Conservation (phyloP, 805 yeast species). For the Priceomyces haplophilus region DNA sequence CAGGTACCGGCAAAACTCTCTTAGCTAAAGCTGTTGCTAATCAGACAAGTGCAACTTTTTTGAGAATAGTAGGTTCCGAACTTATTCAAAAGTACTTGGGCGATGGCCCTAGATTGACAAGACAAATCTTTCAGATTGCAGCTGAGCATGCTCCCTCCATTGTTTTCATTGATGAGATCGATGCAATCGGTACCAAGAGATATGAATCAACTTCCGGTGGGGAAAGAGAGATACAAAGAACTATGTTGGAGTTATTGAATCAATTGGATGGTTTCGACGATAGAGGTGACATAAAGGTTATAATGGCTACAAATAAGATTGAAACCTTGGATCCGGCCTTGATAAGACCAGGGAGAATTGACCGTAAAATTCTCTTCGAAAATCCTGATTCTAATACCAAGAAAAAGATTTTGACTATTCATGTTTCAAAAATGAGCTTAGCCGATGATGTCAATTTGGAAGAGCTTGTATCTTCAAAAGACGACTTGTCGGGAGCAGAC, state of each 20-base stretch:
- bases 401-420: slow-evolving; percentile 88
- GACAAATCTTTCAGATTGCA: slow-evolving; percentile 95
- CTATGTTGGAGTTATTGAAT: slow-evolving; percentile 92
- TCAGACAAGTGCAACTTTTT: slow-evolving; percentile 93
- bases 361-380: slow-evolving; percentile 91
- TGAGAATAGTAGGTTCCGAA: slow-evolving; percentile 96
- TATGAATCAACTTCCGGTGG: slow-evolving; percentile 97
- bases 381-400: slow-evolving; percentile 92
- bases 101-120: slow-evolving; percentile 92
- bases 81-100: slow-evolving; percentile 95
- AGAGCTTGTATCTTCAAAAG: slow-evolving; percentile 84
- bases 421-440: slow-evolving; percentile 89
- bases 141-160: slow-evolving; percentile 98
- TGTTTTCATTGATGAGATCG: slow-evolving; percentile 97
- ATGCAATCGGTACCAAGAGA: slow-evolving; percentile 98
- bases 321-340: slow-evolving; percentile 94
- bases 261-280: slow-evolving; percentile 97
- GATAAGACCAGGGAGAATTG: slow-evolving; percentile 96
- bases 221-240: slow-evolving; percentile 95
- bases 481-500: slow-evolving; percentile 95
- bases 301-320: slow-evolving; percentile 96
- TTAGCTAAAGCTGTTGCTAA: slow-evolving; percentile 98
- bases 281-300: slow-evolving; percentile 94
- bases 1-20: slow-evolving; percentile 96
- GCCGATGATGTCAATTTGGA: slow-evolving; percentile 86